Evolutionary conservation across 2,329 filamentous ascomycete species (phyloP), one percentile per base, ranked within the genome.

Genomic region (Calycina herbarum): DNA sequence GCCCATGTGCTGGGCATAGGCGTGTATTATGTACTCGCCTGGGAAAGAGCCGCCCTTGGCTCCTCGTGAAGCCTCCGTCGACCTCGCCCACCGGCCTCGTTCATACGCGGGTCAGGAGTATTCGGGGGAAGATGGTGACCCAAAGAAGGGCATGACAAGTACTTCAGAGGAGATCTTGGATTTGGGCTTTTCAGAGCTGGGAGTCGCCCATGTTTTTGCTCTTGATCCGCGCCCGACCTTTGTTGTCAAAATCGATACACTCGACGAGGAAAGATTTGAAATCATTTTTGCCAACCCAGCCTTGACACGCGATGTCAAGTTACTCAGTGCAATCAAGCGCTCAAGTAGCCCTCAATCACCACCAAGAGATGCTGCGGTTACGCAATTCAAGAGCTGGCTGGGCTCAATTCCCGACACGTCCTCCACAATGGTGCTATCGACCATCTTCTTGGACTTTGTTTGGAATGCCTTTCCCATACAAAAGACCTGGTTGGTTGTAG

Each of bases 151-250:
- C 7, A 11, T n/a, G 11, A 33, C 54, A 17, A 57, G 54, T 17
- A 20, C 17, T 17, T 20, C 24, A 6, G 54, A 57, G 27, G 27
- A 57, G 17, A 35, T 57, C 17, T 29, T 35, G 11, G 27, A 29
- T 33, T 24, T 17, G 17, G 54, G 5, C 4, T 57, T 57, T 29
- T 29, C 57, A 0, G 51, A 33, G 17, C 11, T 93, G 59, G 87
- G 88, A 29, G 82, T 91, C 3, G 78, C 88, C 15, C 90, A 93
- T 73, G 79, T 94, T 51, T 78, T 94, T 38, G 90, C 94, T 72
- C 83, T 89, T 67, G 91, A 94, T 74, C 85, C 89, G 61, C 82
- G 91, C 59, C 91, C 91, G 2, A 91, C 89, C 0, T 92, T 94
- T 72, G 83, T 94, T 45, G 79, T 94, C 35, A 90, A 93, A 70